A percentile compares a stretch with the other conserved stretches of the same genome.
These are phyloP conservation scores for Dioszegia hungarica DNA, from an alignment of 768 basidiomycete genomes.

Conservation along the genomic window DNA sequence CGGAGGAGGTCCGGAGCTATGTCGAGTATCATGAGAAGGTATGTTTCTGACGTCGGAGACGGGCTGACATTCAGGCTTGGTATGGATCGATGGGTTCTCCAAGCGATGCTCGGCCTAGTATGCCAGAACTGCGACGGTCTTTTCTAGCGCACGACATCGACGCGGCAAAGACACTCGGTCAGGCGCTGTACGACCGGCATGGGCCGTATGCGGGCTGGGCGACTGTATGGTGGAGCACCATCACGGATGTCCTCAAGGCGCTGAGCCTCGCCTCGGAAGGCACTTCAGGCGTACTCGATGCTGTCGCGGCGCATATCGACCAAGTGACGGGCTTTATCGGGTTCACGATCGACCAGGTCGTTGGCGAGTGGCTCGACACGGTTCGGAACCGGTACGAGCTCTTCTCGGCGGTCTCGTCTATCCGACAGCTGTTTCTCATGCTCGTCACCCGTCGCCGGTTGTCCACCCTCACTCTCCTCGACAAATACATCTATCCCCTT, in stretches of 20 bases:
- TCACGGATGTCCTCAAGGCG: slow-evolving; percentile 5
- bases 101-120: neutral
- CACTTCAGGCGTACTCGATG: neutral
- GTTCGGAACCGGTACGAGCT: slow-evolving; percentile 7
- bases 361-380: slow-evolving; percentile 24
- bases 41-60: neutral
- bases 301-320: slow-evolving; percentile 11
- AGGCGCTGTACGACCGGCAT: slow-evolving; percentile 1
- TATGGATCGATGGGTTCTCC: slow-evolving; percentile 1
- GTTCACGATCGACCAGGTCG: slow-evolving; percentile 5
- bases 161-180: neutral
- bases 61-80: slow-evolving; percentile 4
- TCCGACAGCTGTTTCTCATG: slow-evolving; percentile 17
- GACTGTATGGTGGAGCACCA: slow-evolving; percentile 16
- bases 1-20: slow-evolving; percentile 18
- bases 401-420: neutral
- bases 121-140: neutral
- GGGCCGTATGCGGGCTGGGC: slow-evolving; percentile 17
- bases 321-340: slow-evolving; percentile 4
- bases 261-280: neutral
- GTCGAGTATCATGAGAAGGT: slow-evolving; percentile 11
- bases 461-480: slow-evolving; percentile 15
- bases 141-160: neutral
- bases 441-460: slow-evolving; percentile 24
- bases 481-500: slow-evolving; percentile 13